These are phyloP conservation scores for Pulveroboletus sp. DNA, from an alignment of 768 basidiomycete species.

Conservation along the genomic window DNA sequence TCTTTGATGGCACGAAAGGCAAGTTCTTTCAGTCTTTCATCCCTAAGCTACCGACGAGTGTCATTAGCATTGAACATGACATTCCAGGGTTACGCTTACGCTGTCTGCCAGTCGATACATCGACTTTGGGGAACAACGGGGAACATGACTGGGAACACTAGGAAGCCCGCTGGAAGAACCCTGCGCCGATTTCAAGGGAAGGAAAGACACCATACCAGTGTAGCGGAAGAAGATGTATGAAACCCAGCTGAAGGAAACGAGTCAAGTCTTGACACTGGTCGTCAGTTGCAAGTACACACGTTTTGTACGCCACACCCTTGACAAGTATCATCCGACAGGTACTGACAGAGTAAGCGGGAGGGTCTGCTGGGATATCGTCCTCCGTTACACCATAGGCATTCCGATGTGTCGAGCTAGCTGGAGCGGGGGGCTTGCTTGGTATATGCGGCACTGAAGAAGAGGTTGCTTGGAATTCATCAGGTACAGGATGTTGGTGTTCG, in stretches of 20 bases:
- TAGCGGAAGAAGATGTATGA: slow-evolving; percentile 31
- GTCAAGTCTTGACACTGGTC: too few species aligned
- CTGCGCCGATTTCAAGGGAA: slow-evolving; percentile 21
- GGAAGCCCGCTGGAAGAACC: neutral
- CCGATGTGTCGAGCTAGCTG: neutral
- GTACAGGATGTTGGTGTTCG: neutral
- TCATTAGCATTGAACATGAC: neutral
- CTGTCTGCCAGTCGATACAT: slow-evolving; percentile 35
- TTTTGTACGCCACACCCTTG: slow-evolving; percentile 27
- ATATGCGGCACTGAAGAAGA: slow-evolving; percentile 2
- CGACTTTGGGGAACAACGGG: slow-evolving; percentile 35
- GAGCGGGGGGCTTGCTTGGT: slow-evolving; percentile 4
- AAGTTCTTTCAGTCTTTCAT: slow-evolving; percentile 25
- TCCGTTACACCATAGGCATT: neutral
- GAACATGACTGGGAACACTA: neutral
- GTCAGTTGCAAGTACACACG: too few species aligned
- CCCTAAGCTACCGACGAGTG: slow-evolving; percentile 16
- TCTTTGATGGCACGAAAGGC: slow-evolving; percentile 23
- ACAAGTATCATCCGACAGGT: slow-evolving; percentile 26
- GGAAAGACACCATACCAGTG: slow-evolving; percentile 28
- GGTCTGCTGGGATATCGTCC: neutral
- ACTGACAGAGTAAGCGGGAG: slow-evolving; percentile 23
- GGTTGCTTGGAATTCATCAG: neutral
- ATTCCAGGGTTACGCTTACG: slow-evolving; percentile 13
- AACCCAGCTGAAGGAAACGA: slow-evolving; percentile 18